Base-by-base conservation (phyloP, 768 basidiomycete species). In the Pluteus cervinus region DNA sequence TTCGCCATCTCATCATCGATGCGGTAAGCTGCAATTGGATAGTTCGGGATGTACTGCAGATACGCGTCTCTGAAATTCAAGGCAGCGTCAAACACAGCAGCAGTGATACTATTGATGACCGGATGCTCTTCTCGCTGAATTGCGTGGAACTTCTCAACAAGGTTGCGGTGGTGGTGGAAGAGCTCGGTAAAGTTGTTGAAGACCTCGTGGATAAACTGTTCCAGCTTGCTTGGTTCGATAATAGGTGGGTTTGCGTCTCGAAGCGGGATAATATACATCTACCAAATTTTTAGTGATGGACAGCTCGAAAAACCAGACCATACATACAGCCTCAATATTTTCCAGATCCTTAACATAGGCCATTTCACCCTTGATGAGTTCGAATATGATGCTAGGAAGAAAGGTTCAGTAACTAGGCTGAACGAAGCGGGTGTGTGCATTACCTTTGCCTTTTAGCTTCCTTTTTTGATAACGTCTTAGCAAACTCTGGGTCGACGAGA, bases 281-380 rank as follows among this genome's bases (percentile, higher is more conserved):
- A 29, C 14, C 12, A 25, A 7, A 9, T 31, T 14, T 23, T 37
- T 21, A 30, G 10, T 23, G 12, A 16, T 29, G 2, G 10, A n/a
- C 24, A n/a, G 36, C 7, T 37, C 5, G 12, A 8, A 15, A 37
- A 16, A 21, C 14, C 17, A 33, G 23, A 24, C 43, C 12, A 6
- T n/a, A 59, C 77, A 20, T 47, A 92, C 90, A 35, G 65, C 69
- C 41, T 88, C 84, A 35, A 96, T 84, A 37, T 82, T 88, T 57
- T 92, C 86, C 34, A 97, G 61, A 64, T 96, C 93, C 44, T 80
- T 86, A n/a, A 94, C 92, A 56, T 94, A 96, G 17, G 79, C 76
- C 91, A 97, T 97, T 61, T 97, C 92, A 42, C 86, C 86, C 55
- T 94, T 87, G 58, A 97, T 94, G 40, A 96, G 62, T 61, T 97